Conservation (phyloP, 2,329 filamentous ascomycete species). For the Dactylonectria macrodidyma region DNA sequence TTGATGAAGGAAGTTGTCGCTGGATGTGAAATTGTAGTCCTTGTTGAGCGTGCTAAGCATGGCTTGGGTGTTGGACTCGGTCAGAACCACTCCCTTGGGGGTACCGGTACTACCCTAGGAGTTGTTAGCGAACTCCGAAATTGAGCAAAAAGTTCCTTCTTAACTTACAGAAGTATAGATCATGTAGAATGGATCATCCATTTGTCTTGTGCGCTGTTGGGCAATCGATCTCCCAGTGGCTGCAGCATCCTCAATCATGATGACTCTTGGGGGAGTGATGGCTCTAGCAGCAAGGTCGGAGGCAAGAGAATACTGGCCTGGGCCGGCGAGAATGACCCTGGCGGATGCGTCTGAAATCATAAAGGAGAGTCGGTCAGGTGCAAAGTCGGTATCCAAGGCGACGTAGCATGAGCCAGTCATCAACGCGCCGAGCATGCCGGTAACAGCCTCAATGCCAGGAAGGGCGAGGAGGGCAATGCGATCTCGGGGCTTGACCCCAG, state of each 20-base stretch:
- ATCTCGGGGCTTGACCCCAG: constrained; percentile 38
- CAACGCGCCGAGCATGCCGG: constrained; percentile 40
- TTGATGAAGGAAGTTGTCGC: constrained; percentile 43
- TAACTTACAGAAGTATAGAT: constrained; percentile 45
- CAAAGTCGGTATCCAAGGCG: constrained; percentile 46
- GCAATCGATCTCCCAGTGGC: constrained; percentile 29
- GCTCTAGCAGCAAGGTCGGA: constrained; percentile 35
- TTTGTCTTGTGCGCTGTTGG: constrained; percentile 30
- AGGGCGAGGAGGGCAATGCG: constrained; percentile 39
- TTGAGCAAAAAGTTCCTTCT: background rate
- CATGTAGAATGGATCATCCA: constrained; percentile 45
- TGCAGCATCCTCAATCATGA: constrained; percentile 39
- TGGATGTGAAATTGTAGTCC: constrained; percentile 37
- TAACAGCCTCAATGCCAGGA: constrained; percentile 43
- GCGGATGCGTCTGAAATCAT: constrained; percentile 43
- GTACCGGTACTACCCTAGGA: constrained; percentile 44
- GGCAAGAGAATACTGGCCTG: constrained; percentile 37
- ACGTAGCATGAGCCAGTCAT: constrained; percentile 45
- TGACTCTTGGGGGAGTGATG: constrained; percentile 29
- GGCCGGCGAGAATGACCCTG: constrained; percentile 38
- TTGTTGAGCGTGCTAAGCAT: constrained; percentile 45
- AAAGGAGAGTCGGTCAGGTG: constrained; percentile 43
- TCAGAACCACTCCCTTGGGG: constrained; percentile 45
- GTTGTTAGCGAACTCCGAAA: constrained; percentile 19
- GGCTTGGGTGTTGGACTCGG: constrained; percentile 44